phyloP scores from a whole-genome alignment of 441 rosid species.

The Erodium texanum region DNA sequence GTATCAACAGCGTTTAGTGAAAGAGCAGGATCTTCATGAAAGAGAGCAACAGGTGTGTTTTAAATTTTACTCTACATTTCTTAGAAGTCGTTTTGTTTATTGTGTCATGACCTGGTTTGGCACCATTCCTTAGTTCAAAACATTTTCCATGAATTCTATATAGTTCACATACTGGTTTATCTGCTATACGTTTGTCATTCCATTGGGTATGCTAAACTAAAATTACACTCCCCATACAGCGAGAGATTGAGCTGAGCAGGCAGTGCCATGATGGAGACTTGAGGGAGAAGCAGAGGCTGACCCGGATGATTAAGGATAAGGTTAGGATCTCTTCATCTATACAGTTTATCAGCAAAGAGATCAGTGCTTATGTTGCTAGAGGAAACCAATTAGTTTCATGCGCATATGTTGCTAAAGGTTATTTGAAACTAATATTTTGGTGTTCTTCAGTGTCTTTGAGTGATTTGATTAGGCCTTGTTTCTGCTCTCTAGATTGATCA shows the following conservation, averaged over 20 bases:
- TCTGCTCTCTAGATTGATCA: not conserved
- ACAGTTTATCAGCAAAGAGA: not conserved
- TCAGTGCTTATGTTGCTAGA: not conserved
- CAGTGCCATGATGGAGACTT: conserved; percentile 93
- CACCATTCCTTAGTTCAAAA: not conserved
- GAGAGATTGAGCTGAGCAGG: conserved; percentile 74
- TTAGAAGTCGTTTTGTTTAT: not conserved
- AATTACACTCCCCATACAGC: conserved; percentile 32
- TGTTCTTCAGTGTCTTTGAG: not conserved
- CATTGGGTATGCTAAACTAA: conserved; percentile 3
- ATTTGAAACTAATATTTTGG: no score
- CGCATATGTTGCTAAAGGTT: not conserved
- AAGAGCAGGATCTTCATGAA: conserved; percentile 76
- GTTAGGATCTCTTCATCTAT: conserved; percentile 27
- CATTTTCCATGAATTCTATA: not conserved
- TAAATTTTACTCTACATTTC: not conserved
- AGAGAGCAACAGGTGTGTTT: conserved; percentile 69
- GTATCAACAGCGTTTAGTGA: conserved; percentile 66
- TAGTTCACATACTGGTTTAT: not conserved
- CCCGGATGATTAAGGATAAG: conserved; percentile 68
- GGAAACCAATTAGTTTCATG: not conserved
- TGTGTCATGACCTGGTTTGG: not conserved
- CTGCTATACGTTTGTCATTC: not conserved
- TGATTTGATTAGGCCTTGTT: not conserved
- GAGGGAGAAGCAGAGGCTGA: conserved; percentile 72